Percentiles rank a stretch among this genome's conserved stretches.
Evolutionary conservation across 2,329 filamentous ascomycete genomes (phyloP).

Genomic region (Alternaria sp.): DNA sequence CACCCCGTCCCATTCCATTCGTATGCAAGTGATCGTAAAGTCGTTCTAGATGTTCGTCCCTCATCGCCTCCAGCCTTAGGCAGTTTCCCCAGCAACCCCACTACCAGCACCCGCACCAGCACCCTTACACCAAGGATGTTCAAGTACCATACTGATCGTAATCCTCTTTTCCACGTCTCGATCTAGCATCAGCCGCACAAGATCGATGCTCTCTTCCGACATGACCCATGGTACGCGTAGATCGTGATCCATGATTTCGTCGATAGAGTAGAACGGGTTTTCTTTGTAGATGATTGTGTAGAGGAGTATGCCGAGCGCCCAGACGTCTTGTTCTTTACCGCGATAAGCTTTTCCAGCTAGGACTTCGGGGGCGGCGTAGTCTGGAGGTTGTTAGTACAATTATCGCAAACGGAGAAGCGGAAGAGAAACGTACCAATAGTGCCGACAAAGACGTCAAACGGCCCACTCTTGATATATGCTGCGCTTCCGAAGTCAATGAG

Average conservation of each 20-base stretch:
- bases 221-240: slow-evolving; percentile 87
- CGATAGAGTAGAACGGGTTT: slow-evolving; percentile 98
- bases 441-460: slow-evolving; percentile 98
- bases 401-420: background rate
- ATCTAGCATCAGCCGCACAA: slow-evolving; percentile 91
- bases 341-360: slow-evolving; percentile 89
- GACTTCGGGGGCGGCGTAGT: slow-evolving; percentile 98
- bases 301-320: slow-evolving; percentile 94
- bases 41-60: slow-evolving; percentile 11
- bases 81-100: background rate
- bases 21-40: slow-evolving; percentile 8
- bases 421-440: slow-evolving; percentile 79
- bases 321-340: slow-evolving; percentile 97
- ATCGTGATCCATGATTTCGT: slow-evolving; percentile 98
- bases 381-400: slow-evolving; percentile 58
- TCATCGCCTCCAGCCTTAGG: background rate
- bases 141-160: slow-evolving; percentile 86
- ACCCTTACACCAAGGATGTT: slow-evolving; percentile 79
- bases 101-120: slow-evolving; percentile 6
- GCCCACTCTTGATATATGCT: slow-evolving; percentile 96
- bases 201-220: slow-evolving; percentile 90
- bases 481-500: slow-evolving; percentile 98
- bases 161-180: slow-evolving; percentile 83
- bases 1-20: background rate
- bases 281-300: slow-evolving; percentile 99